Percentiles rank a stretch among this genome's conserved stretches.
Evolutionary conservation across 179 eudicot species (phyloP).

Genomic region (Drosera spatulata): DNA sequence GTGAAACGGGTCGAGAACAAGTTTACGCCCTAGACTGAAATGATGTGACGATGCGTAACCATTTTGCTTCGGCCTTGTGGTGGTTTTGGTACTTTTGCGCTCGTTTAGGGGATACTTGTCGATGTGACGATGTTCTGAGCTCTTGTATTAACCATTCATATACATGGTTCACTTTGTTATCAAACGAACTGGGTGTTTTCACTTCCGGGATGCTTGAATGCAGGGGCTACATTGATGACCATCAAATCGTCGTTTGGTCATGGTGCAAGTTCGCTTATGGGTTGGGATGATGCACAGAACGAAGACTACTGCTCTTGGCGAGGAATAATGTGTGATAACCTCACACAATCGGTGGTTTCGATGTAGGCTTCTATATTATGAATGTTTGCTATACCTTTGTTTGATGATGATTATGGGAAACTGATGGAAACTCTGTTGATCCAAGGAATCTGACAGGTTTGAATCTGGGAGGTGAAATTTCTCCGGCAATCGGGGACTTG

Average conservation of each 20-base stretch:
- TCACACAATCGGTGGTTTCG: constrained; percentile 38
- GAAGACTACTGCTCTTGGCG: constrained; percentile 59
- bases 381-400: not conserved
- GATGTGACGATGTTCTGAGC: no score
- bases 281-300: constrained; percentile 52
- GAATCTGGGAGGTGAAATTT: constrained; percentile 63
- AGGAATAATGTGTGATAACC: constrained; percentile 42
- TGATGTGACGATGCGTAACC: no score
- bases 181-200: no score
- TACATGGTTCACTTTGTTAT: no score
- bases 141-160: no score
- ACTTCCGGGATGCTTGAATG: not conserved
- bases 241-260: constrained; percentile 50
- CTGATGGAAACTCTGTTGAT: not conserved
- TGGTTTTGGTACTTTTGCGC: no score
- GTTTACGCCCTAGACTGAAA: no score
- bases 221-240: constrained; percentile 54
- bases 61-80: no score
- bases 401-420: not conserved
- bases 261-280: constrained; percentile 40
- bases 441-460: constrained; percentile 50
- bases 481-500: constrained; percentile 53
- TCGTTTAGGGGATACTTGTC: no score
- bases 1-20: no score
- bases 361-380: constrained; percentile 21